Percentiles rank a stretch among this genome's conserved stretches.
These are phyloP conservation scores for Aspergillus sp. DNA, from an alignment of 2,329 filamentous ascomycete genomes.

Conservation along the genomic window DNA sequence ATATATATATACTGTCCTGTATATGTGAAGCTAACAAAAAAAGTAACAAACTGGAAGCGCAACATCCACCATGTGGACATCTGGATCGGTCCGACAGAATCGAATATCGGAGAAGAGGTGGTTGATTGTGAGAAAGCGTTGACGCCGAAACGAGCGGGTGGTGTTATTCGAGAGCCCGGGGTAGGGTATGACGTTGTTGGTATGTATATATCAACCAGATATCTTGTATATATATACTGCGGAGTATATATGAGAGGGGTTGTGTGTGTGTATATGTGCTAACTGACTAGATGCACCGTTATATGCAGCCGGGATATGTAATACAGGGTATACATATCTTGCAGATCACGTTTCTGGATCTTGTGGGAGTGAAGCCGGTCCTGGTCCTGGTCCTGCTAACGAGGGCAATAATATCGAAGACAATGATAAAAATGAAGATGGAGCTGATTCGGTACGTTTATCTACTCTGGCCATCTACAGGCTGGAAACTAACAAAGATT, in stretches of 20 bases:
- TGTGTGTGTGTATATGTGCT: background rate
- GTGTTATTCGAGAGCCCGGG: constrained; percentile 1
- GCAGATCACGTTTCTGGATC: background rate
- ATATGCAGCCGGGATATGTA: background rate
- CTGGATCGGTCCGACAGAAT: constrained; percentile 3
- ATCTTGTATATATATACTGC: background rate
- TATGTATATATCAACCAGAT: background rate
- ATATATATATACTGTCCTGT: too few species aligned
- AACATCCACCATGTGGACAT: constrained; percentile 8
- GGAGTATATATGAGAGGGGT: background rate
- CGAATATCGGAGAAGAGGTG: background rate
- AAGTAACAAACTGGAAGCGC: constrained; percentile 3
- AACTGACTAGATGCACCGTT: background rate
- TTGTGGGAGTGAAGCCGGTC: background rate
- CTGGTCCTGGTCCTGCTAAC: background rate
- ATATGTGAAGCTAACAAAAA: background rate
- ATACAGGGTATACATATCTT: background rate
- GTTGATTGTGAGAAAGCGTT: constrained; percentile 5
- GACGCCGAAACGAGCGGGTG: constrained; percentile 1
- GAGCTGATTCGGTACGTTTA: background rate
- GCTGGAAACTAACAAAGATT: too few species aligned
- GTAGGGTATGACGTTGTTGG: background rate
- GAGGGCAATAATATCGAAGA: background rate
- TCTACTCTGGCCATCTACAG: too few species aligned
- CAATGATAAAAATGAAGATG: background rate